Percentiles rank a stretch among this genome's conserved stretches.
Evolutionary conservation across 768 basidiomycete genomes (phyloP).

Genomic region (Tephrocybe sp.): DNA sequence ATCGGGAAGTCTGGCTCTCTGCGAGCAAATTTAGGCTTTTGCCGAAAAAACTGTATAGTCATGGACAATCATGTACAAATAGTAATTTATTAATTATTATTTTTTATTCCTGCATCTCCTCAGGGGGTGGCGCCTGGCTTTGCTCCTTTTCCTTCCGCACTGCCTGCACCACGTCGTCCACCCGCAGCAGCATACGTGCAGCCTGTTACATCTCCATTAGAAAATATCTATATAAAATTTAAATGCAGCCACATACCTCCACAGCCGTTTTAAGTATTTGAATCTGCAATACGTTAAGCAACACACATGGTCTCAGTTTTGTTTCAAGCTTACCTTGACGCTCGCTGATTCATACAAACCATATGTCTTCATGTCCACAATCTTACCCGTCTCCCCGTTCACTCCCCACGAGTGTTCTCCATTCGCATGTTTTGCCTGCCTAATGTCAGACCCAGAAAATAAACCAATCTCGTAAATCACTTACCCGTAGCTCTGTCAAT

Average conservation of each 20-base stretch:
- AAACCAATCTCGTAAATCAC: constrained; percentile 25
- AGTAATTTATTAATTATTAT: not conserved
- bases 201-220: constrained; percentile 41
- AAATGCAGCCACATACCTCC: constrained; percentile 49
- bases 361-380: constrained; percentile 93
- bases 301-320: not conserved
- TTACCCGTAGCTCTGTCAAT: constrained; percentile 87
- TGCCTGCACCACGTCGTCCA: constrained; percentile 94
- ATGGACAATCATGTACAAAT: constrained; percentile 7
- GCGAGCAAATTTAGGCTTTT: constrained; percentile 34
- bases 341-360: constrained; percentile 94
- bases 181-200: constrained; percentile 86
- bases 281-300: constrained; percentile 41
- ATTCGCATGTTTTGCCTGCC: constrained; percentile 89
- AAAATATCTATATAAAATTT: not conserved
- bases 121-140: constrained; percentile 44
- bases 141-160: constrained; percentile 70
- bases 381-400: constrained; percentile 93
- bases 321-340: constrained; percentile 63
- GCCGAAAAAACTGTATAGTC: constrained; percentile 37
- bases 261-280: constrained; percentile 98
- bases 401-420: constrained; percentile 93
- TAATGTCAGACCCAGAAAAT: constrained; percentile 2
- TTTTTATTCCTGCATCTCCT: constrained; percentile 43
- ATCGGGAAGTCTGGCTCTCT: constrained; percentile 15